phyloP scores from a whole-genome alignment of 345 rosid species.

The Isatis tinctoria region DNA sequence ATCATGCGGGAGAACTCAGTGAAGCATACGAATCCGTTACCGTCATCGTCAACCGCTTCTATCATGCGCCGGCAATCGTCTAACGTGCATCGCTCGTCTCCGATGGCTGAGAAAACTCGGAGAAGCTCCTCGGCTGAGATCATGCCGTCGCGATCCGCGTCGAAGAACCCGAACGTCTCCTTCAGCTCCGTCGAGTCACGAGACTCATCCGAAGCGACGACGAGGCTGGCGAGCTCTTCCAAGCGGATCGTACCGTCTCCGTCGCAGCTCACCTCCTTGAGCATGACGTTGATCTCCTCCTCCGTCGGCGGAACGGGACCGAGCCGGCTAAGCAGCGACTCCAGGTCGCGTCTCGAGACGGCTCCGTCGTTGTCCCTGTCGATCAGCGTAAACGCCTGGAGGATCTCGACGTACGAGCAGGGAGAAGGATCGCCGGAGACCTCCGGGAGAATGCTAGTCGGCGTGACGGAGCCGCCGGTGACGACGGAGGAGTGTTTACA shows the following conservation, averaged over 20 bases:
- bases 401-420: conserved; percentile 36
- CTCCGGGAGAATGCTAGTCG: conserved; percentile 65
- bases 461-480: conserved; percentile 38
- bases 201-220: conserved; percentile 27
- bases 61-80: conserved; percentile 91
- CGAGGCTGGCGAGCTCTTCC: conserved; percentile 43
- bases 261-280: conserved; percentile 37
- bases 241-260: conserved; percentile 39
- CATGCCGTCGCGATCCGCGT: conserved; percentile 73
- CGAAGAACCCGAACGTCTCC: conserved; percentile 76
- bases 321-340: conserved; percentile 53
- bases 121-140: conserved; percentile 80
- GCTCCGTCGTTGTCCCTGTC: conserved; percentile 60
- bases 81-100: conserved; percentile 70
- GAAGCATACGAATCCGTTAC: conserved; percentile 87
- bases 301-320: conserved; percentile 43
- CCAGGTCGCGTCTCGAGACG: conserved; percentile 53
- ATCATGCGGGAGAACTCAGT: conserved; percentile 77
- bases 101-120: conserved; percentile 42
- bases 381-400: conserved; percentile 47
- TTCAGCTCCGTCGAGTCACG: conserved; percentile 51
- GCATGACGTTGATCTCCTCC: conserved; percentile 61
- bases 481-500: conserved; percentile 4
- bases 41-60: conserved; percentile 58
- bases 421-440: conserved; percentile 34